Evolutionary conservation across 2,329 filamentous ascomycete species (phyloP), one percentile per base, ranked within the genome.

Genomic region (Pseudopyrenochaeta lycopersici): DNA sequence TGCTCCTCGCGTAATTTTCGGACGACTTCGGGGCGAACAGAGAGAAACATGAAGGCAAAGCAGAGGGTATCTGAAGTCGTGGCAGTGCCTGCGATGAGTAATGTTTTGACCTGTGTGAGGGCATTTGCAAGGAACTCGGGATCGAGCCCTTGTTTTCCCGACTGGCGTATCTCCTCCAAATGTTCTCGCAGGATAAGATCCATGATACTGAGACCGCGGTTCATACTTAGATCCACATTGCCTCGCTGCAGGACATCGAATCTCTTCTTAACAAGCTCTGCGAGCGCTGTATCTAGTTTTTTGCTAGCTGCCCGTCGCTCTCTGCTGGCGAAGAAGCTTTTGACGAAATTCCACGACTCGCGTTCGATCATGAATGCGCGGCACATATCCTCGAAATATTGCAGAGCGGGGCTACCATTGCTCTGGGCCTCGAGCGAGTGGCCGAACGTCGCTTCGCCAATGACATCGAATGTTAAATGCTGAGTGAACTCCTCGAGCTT

Each of bases 1-100:
- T 84, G 82, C 64, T 88, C 85, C 17, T 75, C 67, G 20, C 76
- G 69, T 23, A 82, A 46, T 32, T 60, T 70, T 20, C 43, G 41
- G 14, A 73, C 54, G 12, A 70, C 49, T 3, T 67, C 63, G 9
- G 71, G 72, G 23, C 70, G 55, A 3, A 49, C 44, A 18, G 66
- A 71, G 10, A 75, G 62, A n/a, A 70, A 46, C 71, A 73, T 72
- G 31, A 62, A 64, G 9, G 48, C 52, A 43, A 70, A 76, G 41
- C 62, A 68, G 14, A 73, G 27, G 1, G 66, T 65, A 30, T 68
- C 71, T 3, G 70, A 70, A 2, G 76, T 80, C 2, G 79, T 81
- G 20, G 79, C 77, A 42, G 77, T 76, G 0, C 78, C 79, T 7
- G 75, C 78, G 31, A 80, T 74, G 17, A 81, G 61, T 50, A 81